Percentiles rank a stretch among this genome's conserved stretches.
phyloP scores from a whole-genome alignment of 108 stramenopile species.

The Pinguiococcus pyrenoidosus region DNA sequence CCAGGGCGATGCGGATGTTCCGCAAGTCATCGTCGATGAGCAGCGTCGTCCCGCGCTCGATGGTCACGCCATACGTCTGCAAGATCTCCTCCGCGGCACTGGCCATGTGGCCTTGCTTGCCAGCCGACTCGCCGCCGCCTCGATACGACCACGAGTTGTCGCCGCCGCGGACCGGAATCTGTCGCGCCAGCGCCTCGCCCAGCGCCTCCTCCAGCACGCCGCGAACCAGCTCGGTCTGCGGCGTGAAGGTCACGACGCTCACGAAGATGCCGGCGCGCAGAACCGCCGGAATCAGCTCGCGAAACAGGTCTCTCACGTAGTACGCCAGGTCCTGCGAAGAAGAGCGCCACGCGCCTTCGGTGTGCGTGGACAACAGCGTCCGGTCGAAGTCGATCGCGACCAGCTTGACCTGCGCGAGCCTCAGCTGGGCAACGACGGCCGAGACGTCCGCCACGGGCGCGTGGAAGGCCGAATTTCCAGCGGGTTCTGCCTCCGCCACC shows the following conservation, averaged over 20 bases:
- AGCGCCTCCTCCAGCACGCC: slow-evolving; percentile 50
- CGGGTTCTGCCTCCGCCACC: no score
- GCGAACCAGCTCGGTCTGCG: slow-evolving; percentile 55
- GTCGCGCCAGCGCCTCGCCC: slow-evolving; percentile 2
- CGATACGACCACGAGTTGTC: slow-evolving; percentile 67
- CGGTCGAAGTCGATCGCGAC: slow-evolving; percentile 84
- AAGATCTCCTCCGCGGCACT: slow-evolving; percentile 76
- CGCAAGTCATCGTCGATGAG: slow-evolving; percentile 80
- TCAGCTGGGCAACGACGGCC: no score
- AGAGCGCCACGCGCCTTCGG: slow-evolving; percentile 69
- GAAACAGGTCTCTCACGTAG: slow-evolving; percentile 74
- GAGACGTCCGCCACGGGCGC: no score
- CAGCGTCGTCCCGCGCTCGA: slow-evolving; percentile 61
- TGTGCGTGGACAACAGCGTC: slow-evolving; percentile 77
- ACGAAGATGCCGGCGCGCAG: slow-evolving; percentile 44
- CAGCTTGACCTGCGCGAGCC: slow-evolving; percentile 71
- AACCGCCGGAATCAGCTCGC: slow-evolving; percentile 49
- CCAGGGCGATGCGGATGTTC: slow-evolving; percentile 60
- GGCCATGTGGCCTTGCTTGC: slow-evolving; percentile 84
- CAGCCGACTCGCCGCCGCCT: slow-evolving; percentile 50
- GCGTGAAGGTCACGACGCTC: slow-evolving; percentile 77
- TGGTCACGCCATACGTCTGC: slow-evolving; percentile 17
- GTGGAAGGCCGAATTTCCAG: no score
- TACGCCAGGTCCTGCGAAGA: slow-evolving; percentile 49
- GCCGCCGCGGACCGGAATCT: slow-evolving; percentile 66